Evolutionary conservation across 1,284 basidiomycete genomes (phyloP), one percentile per base, ranked within the genome.

Genomic region (Boletus semigastroideus): DNA sequence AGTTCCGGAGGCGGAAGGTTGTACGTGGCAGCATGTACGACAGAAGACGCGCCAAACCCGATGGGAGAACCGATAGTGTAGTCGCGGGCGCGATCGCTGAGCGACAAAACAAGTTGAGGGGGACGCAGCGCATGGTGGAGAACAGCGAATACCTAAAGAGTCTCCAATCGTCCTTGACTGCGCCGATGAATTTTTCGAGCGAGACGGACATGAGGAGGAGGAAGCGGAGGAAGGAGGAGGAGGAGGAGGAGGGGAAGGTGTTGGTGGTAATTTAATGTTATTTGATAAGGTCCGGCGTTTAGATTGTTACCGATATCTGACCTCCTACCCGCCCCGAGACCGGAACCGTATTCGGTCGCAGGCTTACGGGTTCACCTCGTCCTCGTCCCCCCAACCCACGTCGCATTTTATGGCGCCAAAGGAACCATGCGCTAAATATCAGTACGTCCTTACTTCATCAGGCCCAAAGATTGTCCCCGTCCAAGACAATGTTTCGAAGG

Each of bases 1-100:
- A 53, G 53, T 38, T 65, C 67, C 22, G 71, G 61, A 45, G 55
- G 59, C 51, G 58, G 73, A 49, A 67, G 83, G 61, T 76, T 75
- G 67, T 85, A 94, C 16, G 73, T 72, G 1, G 93, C 92, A 28
- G 85, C 71, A 62, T 93, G 90, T 13, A 95, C 93, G 51, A 89
- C 86, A 0, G 92, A 93, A 1, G 92, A 92, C 2, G 92, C 88
- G 16, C 92, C 92, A 60, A 90, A 92, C 2, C 92, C 91, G 59
- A 92, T 90, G 17, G 89, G 80, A 5, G 77, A 71, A 17, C 86
- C 86, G 36, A 90, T 76, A 13, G 78, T 78, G 64, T 93, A 94
- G 74, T 94, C 91, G 9, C 74, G 58, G 1, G 82, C 73, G 53
- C 77, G 66, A 66, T 91, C 87, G 60, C 90, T 91, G 67, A 36